Base-by-base conservation (phyloP, 495 filamentous ascomycete species). In the Penicillium flavigenum region DNA sequence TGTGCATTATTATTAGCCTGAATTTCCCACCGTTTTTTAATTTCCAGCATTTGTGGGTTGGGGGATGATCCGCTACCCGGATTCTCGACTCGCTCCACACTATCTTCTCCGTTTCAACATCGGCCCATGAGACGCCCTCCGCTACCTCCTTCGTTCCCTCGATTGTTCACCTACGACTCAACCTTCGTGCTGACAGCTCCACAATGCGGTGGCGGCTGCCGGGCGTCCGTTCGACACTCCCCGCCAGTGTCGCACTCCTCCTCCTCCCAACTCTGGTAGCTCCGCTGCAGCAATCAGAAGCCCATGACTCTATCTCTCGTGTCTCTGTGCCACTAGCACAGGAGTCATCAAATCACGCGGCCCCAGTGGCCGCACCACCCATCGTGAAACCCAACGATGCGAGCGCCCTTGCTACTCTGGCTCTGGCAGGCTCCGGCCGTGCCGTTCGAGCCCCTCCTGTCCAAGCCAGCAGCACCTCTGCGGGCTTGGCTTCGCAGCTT, bases 321-420 rank as follows among this genome's bases (percentile, higher is more conserved):
- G 56, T 70, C 54, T 72, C 74, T 38, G 68, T 75, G 59, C 65
- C 66, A 12, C 42, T 71, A 52, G 69, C 58, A 55, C 58, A 62
- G 48, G 59, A 70, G 24, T 48, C 60, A 50, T 51, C 42, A 6
- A 57, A 43, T 17, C 12, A 56, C n/a, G 61, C 64, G 51, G 64
- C 57, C 38, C 58, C 60, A 17, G 42, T 60, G 36, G 64, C 66
- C 47, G 59, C 51, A 19, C 61, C 65, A 43, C 63, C 59, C 63
- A 69, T 73, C 63, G 72, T 77, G 66, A 77, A 77, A 67, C 77
- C 82, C 76, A 78, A 83, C 79, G 88, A 93, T 87, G 90, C 83
- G 89, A 89, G 91, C 89, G 91, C 91, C 88, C 85, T 91, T 77
- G 85, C 88, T 80, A 90, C 90, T 84, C 83, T 90, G 81, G 91